Evolutionary conservation across 208 protist species (phyloP), one percentile per base, ranked within the genome.

Genomic region (Leishmania major): DNA sequence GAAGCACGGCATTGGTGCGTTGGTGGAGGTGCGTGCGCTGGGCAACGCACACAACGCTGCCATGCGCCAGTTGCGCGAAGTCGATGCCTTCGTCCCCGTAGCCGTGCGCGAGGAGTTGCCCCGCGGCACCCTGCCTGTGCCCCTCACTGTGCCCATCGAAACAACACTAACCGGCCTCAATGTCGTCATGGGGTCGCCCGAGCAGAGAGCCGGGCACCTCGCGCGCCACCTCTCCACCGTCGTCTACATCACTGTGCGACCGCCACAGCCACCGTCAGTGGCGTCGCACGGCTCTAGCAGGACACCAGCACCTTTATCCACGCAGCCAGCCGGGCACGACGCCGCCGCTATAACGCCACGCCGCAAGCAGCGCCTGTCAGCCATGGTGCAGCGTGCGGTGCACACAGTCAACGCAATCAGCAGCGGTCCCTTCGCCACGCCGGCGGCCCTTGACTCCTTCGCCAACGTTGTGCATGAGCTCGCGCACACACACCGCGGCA

Each of bases 71-170:
- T 73, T 83, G 45, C 51, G 74, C 47, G 35, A 62, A 17, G 70
- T 86, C 35, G 76, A 82, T 45, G 47, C 45, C 43, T 86, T 86
- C 25, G 57, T 86, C 6, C 82, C 82, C 22, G 31, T 3, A 40
- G 66, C 79, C 59, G 19, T 71, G 71, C 55, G 75, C 2, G n/a
- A 78, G 22, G 45, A 77, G 15, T 15, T 77, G 22, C 51, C 31
- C 4, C 71, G 17, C 17, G 57, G 35, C 53, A 60, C 45, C 57
- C 17, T 43, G 35, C 22, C 3, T 0, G n/a, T 11, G 25, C 53
- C 37, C 17, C 67, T n/a, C 67, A 31, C 64, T 11, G 25, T 45
- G 5, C 28, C 64, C 64, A 25, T 43, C 5, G 13, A 35, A 8
- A 35, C n/a, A 19, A 66, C 60, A 7, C 10, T 66, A 35, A 1